Evolutionary conservation across 1,284 basidiomycete species (phyloP), one percentile per base, ranked within the genome.

Genomic region (Coniophora puteana): DNA sequence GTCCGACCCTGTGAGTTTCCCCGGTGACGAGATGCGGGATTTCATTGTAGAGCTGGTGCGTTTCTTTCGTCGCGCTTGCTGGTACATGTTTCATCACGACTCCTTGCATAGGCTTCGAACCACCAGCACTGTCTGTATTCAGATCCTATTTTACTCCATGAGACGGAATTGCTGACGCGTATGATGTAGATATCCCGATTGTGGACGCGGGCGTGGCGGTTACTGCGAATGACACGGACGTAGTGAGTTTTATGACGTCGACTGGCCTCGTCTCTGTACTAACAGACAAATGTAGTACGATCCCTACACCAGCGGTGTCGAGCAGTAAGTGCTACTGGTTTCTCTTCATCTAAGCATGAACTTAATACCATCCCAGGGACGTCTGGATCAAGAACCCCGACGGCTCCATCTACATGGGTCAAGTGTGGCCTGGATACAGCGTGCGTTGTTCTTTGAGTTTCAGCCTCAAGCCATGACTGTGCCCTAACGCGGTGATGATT

Each of bases 321-420:
- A 69, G 36, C 55, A 57, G 69, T 72, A 47, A 36, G 66, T 44
- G n/a, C n/a, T n/a, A n/a, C n/a, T n/a, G n/a, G n/a, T n/a, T n/a
- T n/a, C n/a, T n/a, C n/a, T n/a, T n/a, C n/a, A n/a, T n/a, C n/a
- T n/a, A n/a, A n/a, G n/a, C n/a, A n/a, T n/a, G n/a, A n/a, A n/a
- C n/a, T 46, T 43, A 34, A 11, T 37, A 29, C 18, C n/a, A n/a
- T n/a, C n/a, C n/a, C 43, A 81, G 81, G 21, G 69, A 75, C 33
- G 67, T 74, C 0, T 87, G 78, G 54, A 69, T 87, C 37, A 83
- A 73, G 46, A 85, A 86, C 52, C 78, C 77, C 1, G 76, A 85
- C 49, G 76, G 76, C 0, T 72, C 78, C 24, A 67, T 78, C 48
- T 85, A 85, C 57, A 56, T 86, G 8, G 84, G 85, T 6, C 72